A percentile compares a stretch with the other conserved stretches of the same genome.
phyloP scores from a whole-genome alignment of 352 stramenopile species.

The Phytophthora pinifolia region DNA sequence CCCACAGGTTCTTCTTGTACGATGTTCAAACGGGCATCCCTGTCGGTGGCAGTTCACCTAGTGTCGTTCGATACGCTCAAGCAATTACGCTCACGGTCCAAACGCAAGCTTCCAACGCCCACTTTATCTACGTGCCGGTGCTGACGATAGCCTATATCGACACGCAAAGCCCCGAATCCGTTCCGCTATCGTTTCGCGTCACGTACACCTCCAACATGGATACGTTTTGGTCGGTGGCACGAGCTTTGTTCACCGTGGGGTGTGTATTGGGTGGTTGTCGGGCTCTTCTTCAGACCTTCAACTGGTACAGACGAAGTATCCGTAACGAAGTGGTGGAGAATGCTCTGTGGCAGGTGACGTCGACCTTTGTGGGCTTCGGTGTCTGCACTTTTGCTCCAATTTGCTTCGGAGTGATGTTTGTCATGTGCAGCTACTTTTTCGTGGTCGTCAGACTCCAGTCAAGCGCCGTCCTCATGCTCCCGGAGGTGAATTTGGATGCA shows the following conservation, averaged over 20 bases:
- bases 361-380: slow-evolving; percentile 37
- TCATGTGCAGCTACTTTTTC: slow-evolving; percentile 88
- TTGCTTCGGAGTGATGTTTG: slow-evolving; percentile 64
- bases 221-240: slow-evolving; percentile 75
- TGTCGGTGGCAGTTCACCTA: slow-evolving; percentile 41
- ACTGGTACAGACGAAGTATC: slow-evolving; percentile 84
- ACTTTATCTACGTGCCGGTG: slow-evolving; percentile 64
- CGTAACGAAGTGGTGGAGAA: slow-evolving; percentile 63
- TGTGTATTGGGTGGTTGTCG: slow-evolving; percentile 55
- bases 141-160: slow-evolving; percentile 83
- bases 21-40: slow-evolving; percentile 77
- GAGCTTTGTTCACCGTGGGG: slow-evolving; percentile 68
- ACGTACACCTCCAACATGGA: slow-evolving; percentile 87
- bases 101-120: slow-evolving; percentile 46
- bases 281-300: slow-evolving; percentile 80
- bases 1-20: slow-evolving; percentile 92
- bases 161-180: slow-evolving; percentile 31
- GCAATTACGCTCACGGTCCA: slow-evolving; percentile 65
- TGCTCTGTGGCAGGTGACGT: slow-evolving; percentile 50
- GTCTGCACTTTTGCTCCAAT: slow-evolving; percentile 44
- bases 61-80: slow-evolving; percentile 72
- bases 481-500: slow-evolving; percentile 53
- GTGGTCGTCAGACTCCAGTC: slow-evolving; percentile 95
- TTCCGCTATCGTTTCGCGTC: slow-evolving; percentile 67
- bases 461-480: slow-evolving; percentile 88